Base-by-base conservation (phyloP, 805 yeast genomes). In the Ogataea saltuana region DNA sequence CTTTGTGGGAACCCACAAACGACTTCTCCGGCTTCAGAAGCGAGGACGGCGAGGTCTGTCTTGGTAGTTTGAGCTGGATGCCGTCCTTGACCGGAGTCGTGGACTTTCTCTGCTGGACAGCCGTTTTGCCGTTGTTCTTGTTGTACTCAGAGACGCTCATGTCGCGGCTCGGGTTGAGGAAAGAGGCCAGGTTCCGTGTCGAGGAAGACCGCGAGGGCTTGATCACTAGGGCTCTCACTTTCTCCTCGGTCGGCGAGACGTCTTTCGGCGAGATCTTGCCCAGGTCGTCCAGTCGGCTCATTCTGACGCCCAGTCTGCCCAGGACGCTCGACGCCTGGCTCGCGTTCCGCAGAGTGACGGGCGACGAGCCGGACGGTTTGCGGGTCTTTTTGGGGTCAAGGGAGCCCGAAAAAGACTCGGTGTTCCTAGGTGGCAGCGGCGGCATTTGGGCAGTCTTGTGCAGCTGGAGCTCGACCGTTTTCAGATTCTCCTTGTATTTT, bases 171-270 rank as follows among this genome's bases (percentile, higher is more conserved):
- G 49, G 45, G 6, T 38, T 41, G 15, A 63, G 44, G 34, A 52
- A 60, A 12, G 59, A 48, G 3, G 56, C 36, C 15, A 64, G 47
- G 27, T 60, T 53, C 41, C 63, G 50, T 1, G 61, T 50, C 2
- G 68, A 64, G 1, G 61, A 42, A 5, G 68, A 58, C 34, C 44
- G 42, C 6, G 60, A 49, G 7, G 53, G 48, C 23, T 42, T 49
- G 30, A 54, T 36, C 25, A 22, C 32, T 22, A 34, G 10, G 4
- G 28, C 21, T 10, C 25, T 34, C 22, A 34, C 28, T 34, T 17
- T 34, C 20, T 34, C 38, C 11, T 34, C 38, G 4, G 38, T 16
- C 10, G 38, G 30, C 9, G 37, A 18, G 12, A n/a, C 6, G n/a
- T 31, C 33, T n/a, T 44, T 25, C 12, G 39, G 15, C 10, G 46